phyloP scores from a whole-genome alignment of 106 monocot genomes.

The Apostasia shenzhenica region DNA sequence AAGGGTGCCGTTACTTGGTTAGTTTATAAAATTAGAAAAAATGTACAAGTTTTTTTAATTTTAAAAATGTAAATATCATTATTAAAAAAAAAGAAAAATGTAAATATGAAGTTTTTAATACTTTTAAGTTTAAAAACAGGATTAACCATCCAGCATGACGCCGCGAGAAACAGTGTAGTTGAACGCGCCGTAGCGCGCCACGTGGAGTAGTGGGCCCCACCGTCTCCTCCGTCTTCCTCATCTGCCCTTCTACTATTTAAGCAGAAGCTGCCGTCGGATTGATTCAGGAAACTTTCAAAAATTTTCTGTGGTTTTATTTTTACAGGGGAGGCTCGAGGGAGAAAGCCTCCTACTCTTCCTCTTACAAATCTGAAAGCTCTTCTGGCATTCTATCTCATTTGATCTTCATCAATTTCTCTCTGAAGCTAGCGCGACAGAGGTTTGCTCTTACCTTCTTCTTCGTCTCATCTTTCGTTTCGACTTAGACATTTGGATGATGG shows the following conservation, averaged over 20 bases:
- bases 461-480: too few species aligned
- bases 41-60: too few species aligned
- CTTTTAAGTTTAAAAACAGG: too few species aligned
- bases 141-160: too few species aligned
- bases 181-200: not conserved
- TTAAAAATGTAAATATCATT: too few species aligned
- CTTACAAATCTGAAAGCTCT: not conserved
- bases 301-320: not conserved
- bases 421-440: not conserved
- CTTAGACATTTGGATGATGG: too few species aligned
- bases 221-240: not conserved
- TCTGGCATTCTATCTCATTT: not conserved
- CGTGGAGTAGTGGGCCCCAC: not conserved
- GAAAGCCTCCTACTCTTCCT: not conserved
- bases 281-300: not conserved
- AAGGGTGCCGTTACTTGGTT: too few species aligned
- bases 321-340: not conserved
- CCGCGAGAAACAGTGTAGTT: constrained; percentile 4
- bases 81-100: too few species aligned
- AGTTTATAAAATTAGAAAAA: too few species aligned
- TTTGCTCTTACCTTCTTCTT: not conserved
- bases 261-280: not conserved
- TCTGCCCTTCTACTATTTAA: constrained; percentile 2
- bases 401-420: not conserved
- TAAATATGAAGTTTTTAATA: too few species aligned